phyloP scores from a whole-genome alignment of 805 yeast genomes.

The Yamadazyma kitorensis region DNA sequence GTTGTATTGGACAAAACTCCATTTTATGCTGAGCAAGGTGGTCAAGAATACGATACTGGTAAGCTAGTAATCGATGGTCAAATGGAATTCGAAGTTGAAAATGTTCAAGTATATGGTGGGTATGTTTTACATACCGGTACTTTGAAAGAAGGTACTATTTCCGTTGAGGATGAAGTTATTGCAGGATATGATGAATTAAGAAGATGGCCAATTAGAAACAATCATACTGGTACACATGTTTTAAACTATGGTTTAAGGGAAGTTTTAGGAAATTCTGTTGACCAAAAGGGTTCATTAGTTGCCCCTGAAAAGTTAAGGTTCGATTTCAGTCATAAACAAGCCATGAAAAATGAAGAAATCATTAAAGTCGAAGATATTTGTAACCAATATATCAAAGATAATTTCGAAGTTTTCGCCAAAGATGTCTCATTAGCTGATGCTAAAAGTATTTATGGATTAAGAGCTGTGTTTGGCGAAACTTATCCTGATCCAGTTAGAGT shows the following conservation, averaged over 20 bases:
- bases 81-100: constrained; percentile 84
- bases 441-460: constrained; percentile 72
- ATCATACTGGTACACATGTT: constrained; percentile 98
- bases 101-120: constrained; percentile 92
- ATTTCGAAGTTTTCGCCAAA: constrained; percentile 73
- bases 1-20: constrained; percentile 84
- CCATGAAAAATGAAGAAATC: constrained; percentile 67
- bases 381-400: constrained; percentile 67
- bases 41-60: constrained; percentile 97
- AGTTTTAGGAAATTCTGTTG: constrained; percentile 82
- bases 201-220: constrained; percentile 94
- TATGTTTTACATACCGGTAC: constrained; percentile 94
- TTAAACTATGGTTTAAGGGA: constrained; percentile 85
- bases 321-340: constrained; percentile 93
- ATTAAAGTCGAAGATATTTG: constrained; percentile 71
- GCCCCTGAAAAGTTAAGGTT: constrained; percentile 94
- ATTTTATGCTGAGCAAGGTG: constrained; percentile 99
- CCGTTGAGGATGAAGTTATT: constrained; percentile 67
- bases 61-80: constrained; percentile 83
- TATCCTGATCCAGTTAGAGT: constrained; percentile 99
- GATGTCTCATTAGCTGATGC: constrained; percentile 79
- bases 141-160: constrained; percentile 70
- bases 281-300: constrained; percentile 96
- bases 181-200: constrained; percentile 90
- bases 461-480: constrained; percentile 98